Conservation (phyloP, 2,329 filamentous ascomycete genomes). For the Paecilomyces sp. region DNA sequence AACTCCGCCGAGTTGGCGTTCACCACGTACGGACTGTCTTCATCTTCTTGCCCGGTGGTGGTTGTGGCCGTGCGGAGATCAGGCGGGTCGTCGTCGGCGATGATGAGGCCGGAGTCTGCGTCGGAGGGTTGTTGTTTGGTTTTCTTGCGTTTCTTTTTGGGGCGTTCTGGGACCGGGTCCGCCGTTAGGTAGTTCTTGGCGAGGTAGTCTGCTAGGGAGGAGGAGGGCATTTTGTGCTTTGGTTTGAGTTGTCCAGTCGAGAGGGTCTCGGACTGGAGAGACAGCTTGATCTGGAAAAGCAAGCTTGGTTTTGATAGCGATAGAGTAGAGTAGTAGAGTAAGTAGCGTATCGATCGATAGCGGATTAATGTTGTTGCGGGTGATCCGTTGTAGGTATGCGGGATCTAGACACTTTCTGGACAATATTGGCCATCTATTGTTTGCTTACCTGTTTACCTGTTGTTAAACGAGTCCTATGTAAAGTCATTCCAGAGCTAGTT, state of each 20-base stretch:
- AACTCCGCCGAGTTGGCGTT: slow-evolving; percentile 42
- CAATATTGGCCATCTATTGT: too few relatives aligned
- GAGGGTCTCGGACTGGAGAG: slow-evolving; percentile 1
- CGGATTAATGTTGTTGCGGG: slow-evolving; percentile 17
- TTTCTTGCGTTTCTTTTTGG: slow-evolving; percentile 52
- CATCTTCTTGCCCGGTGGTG: slow-evolving; percentile 24
- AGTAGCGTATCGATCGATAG: slow-evolving; percentile 8
- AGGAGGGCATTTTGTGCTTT: slow-evolving; percentile 41
- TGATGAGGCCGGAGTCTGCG: slow-evolving; percentile 28
- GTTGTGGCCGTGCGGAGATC: slow-evolving; percentile 23
- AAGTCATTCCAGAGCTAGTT: too few relatives aligned
- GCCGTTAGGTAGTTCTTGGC: slow-evolving; percentile 83
- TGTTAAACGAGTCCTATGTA: too few relatives aligned
- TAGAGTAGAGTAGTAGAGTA: neutral
- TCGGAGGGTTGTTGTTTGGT: slow-evolving; percentile 39
- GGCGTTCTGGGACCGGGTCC: slow-evolving; percentile 41
- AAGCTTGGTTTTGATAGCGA: neutral
- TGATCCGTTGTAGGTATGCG: slow-evolving; percentile 1
- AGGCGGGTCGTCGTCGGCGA: slow-evolving; percentile 35
- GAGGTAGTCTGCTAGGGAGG: slow-evolving; percentile 70
- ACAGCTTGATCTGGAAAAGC: slow-evolving; percentile 34
- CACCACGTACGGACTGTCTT: slow-evolving; percentile 26
- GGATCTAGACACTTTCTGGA: neutral
- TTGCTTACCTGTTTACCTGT: too few relatives aligned
- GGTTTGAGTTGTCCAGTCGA: neutral